Evolutionary conservation across 768 basidiomycete species (phyloP), one percentile per base, ranked within the genome.

Genomic region (Phylloporus sp.): DNA sequence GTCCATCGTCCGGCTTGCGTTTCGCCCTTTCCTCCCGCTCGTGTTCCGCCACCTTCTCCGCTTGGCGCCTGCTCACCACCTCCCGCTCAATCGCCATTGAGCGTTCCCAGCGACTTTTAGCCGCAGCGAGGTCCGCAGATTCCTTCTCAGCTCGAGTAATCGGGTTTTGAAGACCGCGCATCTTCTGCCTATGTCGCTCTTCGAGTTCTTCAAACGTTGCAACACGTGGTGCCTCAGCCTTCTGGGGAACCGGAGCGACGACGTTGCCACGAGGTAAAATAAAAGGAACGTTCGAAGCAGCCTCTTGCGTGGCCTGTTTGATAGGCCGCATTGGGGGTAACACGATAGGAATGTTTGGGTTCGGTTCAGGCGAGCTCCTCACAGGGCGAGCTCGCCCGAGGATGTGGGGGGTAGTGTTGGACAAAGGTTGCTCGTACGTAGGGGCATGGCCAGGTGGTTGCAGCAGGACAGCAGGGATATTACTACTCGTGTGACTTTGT

Each of bases 161-260:
- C 5, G 92, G 92, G 31, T 75, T 81, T 68, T 96, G 92, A 53
- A 96, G 62, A 58, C 82, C 81, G 27, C 76, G 77, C 71, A 96
- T 77, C 68, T 90, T 88, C 68, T 87, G 82, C 39, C 87, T 79
- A 57, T 95, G 92, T 15, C 91, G 75, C 55, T 90, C 88, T 38
- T 80, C 82, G 26, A 95, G 73, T 62, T 95, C 90, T 65, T 94
- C 92, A 61, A 87, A 90, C 2, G 91, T 90, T 48, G 81, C 78
- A 22, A 83, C 78, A 14, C 86, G 81, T 32, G 71, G 65, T 4
- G 63, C 54, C 21, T 73, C 69, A 3, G 79, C 71, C 20, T 70
- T 69, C 54, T 79, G 78, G 10, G 82, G 80, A 29, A 66, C 52
- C 6, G 71, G 70, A 17, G 71, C 57, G 5, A 64, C 63, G 13